Conservation (phyloP, 2,329 filamentous ascomycete genomes). For the Ampelomyces quisqualis region DNA sequence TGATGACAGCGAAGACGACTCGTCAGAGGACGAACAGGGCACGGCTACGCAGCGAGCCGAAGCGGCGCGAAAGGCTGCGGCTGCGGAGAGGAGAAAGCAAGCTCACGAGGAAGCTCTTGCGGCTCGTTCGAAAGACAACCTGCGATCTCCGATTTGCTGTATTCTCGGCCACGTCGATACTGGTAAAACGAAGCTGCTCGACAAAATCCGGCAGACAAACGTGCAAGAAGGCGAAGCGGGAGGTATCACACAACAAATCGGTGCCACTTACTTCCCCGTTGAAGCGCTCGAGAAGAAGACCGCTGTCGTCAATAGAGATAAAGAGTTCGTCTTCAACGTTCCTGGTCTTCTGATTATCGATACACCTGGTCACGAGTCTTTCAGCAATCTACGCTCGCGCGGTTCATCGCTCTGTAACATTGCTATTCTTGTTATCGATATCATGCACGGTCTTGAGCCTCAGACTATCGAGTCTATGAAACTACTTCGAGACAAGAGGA, state of each 20-base stretch:
- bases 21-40: slow-evolving; percentile 69
- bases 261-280: slow-evolving; percentile 97
- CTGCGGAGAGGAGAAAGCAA: slow-evolving; percentile 82
- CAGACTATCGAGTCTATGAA: slow-evolving; percentile 98
- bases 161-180: slow-evolving; percentile 99
- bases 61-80: slow-evolving; percentile 80
- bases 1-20: slow-evolving; percentile 56
- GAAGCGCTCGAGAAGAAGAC: slow-evolving; percentile 93
- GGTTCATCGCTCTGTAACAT: slow-evolving; percentile 99
- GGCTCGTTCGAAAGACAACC: slow-evolving; percentile 87
- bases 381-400: slow-evolving; percentile 94
- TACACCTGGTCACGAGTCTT: slow-evolving; percentile 99
- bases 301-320: slow-evolving; percentile 86
- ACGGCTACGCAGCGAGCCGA: slow-evolving; percentile 73
- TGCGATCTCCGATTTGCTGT: slow-evolving; percentile 98
- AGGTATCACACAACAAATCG: slow-evolving; percentile 99
- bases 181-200: slow-evolving; percentile 97
- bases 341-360: slow-evolving; percentile 96
- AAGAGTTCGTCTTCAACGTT: slow-evolving; percentile 92
- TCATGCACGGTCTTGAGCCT: slow-evolving; percentile 98
- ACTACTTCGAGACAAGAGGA: slow-evolving; percentile 87
- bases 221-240: slow-evolving; percentile 98
- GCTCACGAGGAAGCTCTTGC: slow-evolving; percentile 89
- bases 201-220: slow-evolving; percentile 98
- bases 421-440: slow-evolving; percentile 97